Evolutionary conservation across 2,329 filamentous ascomycete species (phyloP).

Genomic region (Nannizziopsis barbatae): DNA sequence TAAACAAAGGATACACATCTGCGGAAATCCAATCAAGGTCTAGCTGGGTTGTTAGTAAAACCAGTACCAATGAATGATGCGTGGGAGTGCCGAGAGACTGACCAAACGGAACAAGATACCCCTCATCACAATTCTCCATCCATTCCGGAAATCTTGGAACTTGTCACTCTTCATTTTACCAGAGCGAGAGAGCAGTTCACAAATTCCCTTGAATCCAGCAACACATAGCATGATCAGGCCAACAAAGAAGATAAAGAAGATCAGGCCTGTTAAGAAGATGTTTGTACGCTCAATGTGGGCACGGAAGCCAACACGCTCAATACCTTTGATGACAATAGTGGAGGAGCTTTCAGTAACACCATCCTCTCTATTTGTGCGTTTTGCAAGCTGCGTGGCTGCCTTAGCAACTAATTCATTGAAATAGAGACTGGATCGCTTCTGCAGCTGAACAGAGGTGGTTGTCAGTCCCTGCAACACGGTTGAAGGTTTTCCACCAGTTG

Average conservation of each 20-base stretch:
- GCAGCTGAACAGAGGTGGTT: conserved; percentile 68
- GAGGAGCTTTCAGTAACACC: conserved; percentile 43
- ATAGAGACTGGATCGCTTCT: conserved; percentile 50
- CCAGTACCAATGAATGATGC: background rate
- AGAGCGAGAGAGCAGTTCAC: conserved; percentile 62
- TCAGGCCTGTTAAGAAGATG: conserved; percentile 81
- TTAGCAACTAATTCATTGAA: conserved; percentile 20
- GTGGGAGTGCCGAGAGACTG: conserved; percentile 16
- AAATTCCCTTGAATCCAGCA: conserved; percentile 65
- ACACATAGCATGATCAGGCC: conserved; percentile 62
- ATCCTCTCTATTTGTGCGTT: conserved; percentile 40
- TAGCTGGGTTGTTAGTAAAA: conserved; percentile 15
- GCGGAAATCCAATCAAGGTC: conserved; percentile 80
- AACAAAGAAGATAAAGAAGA: conserved; percentile 80
- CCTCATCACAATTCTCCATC: conserved; percentile 85
- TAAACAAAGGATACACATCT: conserved; percentile 78
- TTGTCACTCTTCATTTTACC: conserved; percentile 73
- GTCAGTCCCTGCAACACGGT: conserved; percentile 63
- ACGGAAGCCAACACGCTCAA: conserved; percentile 78
- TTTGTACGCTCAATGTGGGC: conserved; percentile 80
- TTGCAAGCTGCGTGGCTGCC: conserved; percentile 37
- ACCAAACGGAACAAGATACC: conserved; percentile 81
- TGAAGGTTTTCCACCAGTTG: conserved; percentile 76
- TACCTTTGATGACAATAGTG: conserved; percentile 57
- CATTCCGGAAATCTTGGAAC: conserved; percentile 87